Base-by-base conservation (phyloP, 129 eudicot species). In the Helichrysum umbraculigerum region DNA sequence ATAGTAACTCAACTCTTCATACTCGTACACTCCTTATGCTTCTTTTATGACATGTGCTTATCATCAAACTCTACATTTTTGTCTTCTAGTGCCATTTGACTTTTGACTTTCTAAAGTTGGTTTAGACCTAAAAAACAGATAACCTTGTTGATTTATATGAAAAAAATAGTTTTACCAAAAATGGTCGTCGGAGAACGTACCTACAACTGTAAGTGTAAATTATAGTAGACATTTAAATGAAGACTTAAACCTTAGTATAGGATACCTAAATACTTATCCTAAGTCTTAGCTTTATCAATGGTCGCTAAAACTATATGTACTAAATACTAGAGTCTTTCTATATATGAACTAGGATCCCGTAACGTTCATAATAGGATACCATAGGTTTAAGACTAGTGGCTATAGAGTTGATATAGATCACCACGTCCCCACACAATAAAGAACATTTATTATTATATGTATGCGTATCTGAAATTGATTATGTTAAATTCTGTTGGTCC, bases 1-100 rank as follows among this genome's bases (percentile, higher is more conserved):
- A 54, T 82, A 68, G 76, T 29, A 67, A 35, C 28, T 62, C 59
- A 22, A 62, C 52, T 41, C 7, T 41, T 61, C 62, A 57, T 7
- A 16, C 21, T 54, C 63, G 32, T 76, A 64, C 62, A 64, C 51
- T 47, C 66, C 54, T 52, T 51, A 50, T 20, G 63, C 30, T 65
- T 75, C 63, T 51, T 16, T 71, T 14, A 47, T 47, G 54, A 47
- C 54, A 44, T 44, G 52, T 47, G 54, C 17, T 47, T 47, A 47
- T 47, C 54, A 47, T 47, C 52, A 12, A 47, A 47, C 2, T 47
- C 17, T 12, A 47, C n/a, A 19, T 29, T 16, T 22, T 25, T 50
- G 63, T 28, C 7, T 47, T 47, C 4, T 70, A 25, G 62, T 70
- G 15, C 62, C 62, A 50, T 29, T 10, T 32, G 16, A 37, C 71